phyloP scores from a whole-genome alignment of 2,329 filamentous ascomycete genomes.

The Thelonectria blattea region DNA sequence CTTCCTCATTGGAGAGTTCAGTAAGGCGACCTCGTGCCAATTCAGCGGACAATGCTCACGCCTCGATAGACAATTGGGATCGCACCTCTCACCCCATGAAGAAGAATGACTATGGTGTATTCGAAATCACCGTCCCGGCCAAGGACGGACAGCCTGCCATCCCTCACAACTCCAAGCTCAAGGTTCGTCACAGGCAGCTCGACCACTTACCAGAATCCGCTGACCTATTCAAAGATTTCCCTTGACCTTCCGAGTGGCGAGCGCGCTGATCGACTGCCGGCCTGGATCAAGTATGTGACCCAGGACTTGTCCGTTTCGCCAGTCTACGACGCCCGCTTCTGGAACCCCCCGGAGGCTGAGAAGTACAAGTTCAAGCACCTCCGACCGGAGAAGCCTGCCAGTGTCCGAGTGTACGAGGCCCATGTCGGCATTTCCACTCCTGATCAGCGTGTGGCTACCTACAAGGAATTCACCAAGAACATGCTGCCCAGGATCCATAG shows the following conservation, averaged over 20 bases:
- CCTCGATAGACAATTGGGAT: constrained; percentile 78
- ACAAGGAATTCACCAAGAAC: constrained; percentile 95
- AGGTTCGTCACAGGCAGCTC: constrained; percentile 61
- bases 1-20: constrained; percentile 93
- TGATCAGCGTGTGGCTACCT: constrained; percentile 86
- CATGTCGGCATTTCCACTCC: constrained; percentile 97
- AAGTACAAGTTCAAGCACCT: constrained; percentile 84
- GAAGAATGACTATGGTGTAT: constrained; percentile 84
- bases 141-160: constrained; percentile 78
- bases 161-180: constrained; percentile 92
- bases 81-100: constrained; percentile 84
- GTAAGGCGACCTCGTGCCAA: constrained; percentile 54
- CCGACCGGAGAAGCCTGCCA: constrained; percentile 81
- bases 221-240: constrained; percentile 68
- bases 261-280: constrained; percentile 84
- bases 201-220: neutral
- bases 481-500: constrained; percentile 90
- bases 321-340: constrained; percentile 93
- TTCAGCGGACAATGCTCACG: constrained; percentile 36
- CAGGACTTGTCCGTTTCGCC: constrained; percentile 90
- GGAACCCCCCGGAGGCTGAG: constrained; percentile 84
- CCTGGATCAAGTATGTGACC: constrained; percentile 97
- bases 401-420: constrained; percentile 95
- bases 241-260: constrained; percentile 81
- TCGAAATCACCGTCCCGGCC: constrained; percentile 79